phyloP scores from a whole-genome alignment of 345 rosid species.

The Corchorus capsularis region DNA sequence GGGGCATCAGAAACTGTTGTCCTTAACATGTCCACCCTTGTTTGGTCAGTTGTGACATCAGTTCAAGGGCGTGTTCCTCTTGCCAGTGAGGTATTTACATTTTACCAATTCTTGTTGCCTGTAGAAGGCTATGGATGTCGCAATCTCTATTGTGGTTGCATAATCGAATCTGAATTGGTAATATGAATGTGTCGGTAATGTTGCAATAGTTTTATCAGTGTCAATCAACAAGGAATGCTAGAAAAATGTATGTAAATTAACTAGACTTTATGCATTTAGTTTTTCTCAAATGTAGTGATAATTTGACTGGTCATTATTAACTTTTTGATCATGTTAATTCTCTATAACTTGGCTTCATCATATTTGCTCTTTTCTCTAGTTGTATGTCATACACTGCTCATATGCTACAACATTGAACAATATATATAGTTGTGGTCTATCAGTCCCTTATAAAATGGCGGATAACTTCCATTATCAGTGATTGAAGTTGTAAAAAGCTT shows the following conservation, averaged over 20 bases:
- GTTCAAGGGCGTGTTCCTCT: slow-evolving; percentile 91
- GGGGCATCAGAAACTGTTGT: slow-evolving; percentile 92
- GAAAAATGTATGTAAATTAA: slow-evolving; percentile 3
- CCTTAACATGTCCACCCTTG: slow-evolving; percentile 94
- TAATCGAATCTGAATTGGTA: background rate
- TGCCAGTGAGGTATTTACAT: slow-evolving; percentile 88
- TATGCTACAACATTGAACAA: background rate
- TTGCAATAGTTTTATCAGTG: background rate
- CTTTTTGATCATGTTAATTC: background rate
- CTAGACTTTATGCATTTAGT: background rate
- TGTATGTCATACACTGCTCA: background rate
- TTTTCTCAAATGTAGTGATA: background rate
- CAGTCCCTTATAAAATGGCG: background rate
- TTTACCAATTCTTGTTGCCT: background rate
- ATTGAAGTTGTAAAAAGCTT: slow-evolving; percentile 7
- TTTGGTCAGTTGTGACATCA: slow-evolving; percentile 87
- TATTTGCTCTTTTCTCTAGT: background rate
- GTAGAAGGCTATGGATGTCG: background rate
- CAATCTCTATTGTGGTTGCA: background rate
- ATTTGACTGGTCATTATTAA: slow-evolving; percentile 8
- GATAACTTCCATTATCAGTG: background rate
- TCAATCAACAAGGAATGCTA: background rate
- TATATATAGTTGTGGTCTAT: background rate
- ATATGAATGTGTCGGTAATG: background rate
- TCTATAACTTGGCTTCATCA: background rate